A percentile compares a stretch with the other conserved stretches of the same genome.
Evolutionary conservation across 2,329 filamentous ascomycete genomes (phyloP).

Genomic region (Aureobasidium sp.): DNA sequence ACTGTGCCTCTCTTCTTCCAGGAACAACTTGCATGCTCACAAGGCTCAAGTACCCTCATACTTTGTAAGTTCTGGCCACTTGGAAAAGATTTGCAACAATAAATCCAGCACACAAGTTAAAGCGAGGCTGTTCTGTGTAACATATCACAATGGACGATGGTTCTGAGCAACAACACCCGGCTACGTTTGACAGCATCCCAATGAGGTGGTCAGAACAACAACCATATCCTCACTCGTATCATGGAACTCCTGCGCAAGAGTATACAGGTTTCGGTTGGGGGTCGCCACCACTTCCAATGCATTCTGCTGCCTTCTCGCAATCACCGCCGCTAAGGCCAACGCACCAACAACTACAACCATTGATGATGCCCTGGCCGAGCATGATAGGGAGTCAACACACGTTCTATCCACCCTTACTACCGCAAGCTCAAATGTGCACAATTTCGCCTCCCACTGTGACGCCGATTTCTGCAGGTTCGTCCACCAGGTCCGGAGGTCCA

Average conservation of each 20-base stretch:
- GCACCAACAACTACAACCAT: conserved; percentile 53
- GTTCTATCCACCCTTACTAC: conserved; percentile 54
- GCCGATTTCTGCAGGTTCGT: conserved; percentile 37
- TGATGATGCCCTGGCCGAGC: conserved; percentile 78
- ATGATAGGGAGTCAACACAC: conserved; percentile 63
- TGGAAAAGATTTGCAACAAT: background rate
- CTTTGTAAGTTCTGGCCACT: background rate
- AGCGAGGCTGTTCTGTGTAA: background rate
- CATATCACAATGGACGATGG: conserved; percentile 21
- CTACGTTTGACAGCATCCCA: conserved; percentile 31
- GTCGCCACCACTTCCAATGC: conserved; percentile 52
- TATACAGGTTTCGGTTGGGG: conserved; percentile 58
- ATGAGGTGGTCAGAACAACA: conserved; percentile 39
- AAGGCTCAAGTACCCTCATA: background rate
- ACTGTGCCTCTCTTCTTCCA: conserved; percentile 6
- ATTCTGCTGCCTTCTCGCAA: conserved; percentile 41
- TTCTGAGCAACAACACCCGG: conserved; percentile 33
- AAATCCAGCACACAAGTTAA: background rate
- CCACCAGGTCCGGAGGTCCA: conserved; percentile 28
- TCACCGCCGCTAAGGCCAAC: conserved; percentile 47
- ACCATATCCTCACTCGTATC: conserved; percentile 47
- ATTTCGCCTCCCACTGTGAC: conserved; percentile 45
- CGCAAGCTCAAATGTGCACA: conserved; percentile 38
- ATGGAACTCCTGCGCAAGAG: conserved; percentile 61
- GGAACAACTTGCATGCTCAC: conserved; percentile 11